Base-by-base conservation (phyloP, 2,329 filamentous ascomycete species). In the Fusarium kyushuense region DNA sequence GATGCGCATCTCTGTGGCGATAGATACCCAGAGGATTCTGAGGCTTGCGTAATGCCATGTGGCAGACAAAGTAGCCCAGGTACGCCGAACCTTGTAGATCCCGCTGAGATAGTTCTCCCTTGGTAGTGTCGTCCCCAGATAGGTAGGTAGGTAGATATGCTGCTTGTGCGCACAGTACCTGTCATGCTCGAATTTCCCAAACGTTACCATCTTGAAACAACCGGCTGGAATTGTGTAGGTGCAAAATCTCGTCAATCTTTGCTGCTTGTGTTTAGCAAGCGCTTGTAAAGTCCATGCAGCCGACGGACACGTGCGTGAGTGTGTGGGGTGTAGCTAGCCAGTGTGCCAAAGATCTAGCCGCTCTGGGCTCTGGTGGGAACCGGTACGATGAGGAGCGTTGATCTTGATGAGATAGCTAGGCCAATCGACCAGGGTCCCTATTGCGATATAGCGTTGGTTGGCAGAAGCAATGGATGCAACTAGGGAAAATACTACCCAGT, bases 311-410 rank as follows among this genome's bases (percentile, higher is more conserved):
- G 63, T 65, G 60, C 60, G 47, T 51, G 33, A 51, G 47, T 51
- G 33, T 17, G 30, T 48, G 35, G 54, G 30, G 41, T 62, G 60
- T 51, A 19, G 43, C 33, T 51, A 52, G 29, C 13, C 17, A 46
- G 29, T 41, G 43, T 43, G 45, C 30, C 51, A 53, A 69, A 69
- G 65, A 69, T 69, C 65, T 69, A 68, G 52, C 65, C 55, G 47
- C 55, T 49, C 35, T 66, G 36, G 27, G 27, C 27, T 27, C 27
- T 27, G 7, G 27, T 43, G 56, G 36, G 21, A 14, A 65, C 65
- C 40, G 13, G 60, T 36, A 43, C 52, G 61, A 63, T 56, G 58
- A 49, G 53, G 47, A 43, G 58, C 47, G 49, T 69, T 53, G 40
- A 69, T 69, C 66, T 67, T 43, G 47, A 62, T 57, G 41, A 43